phyloP scores from a whole-genome alignment of 768 basidiomycete genomes.

The Bullera alba region DNA sequence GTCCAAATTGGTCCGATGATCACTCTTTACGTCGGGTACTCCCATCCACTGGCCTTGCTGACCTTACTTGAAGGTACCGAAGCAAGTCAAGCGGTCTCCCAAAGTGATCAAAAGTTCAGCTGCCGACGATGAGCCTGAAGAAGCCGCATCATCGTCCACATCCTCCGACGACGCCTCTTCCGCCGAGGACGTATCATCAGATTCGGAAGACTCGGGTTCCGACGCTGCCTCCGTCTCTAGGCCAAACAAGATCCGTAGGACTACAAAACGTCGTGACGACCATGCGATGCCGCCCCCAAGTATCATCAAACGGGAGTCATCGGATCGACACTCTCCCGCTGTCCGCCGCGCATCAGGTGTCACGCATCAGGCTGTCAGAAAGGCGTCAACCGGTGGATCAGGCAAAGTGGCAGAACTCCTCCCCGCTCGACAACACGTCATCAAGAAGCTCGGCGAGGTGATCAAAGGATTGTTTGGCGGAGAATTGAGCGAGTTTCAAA shows the following conservation, averaged over 20 bases:
- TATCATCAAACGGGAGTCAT: too few species aligned
- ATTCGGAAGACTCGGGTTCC: not conserved
- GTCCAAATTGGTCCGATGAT: too few species aligned
- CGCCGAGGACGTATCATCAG: not conserved
- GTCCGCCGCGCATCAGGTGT: too few species aligned
- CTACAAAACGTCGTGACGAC: too few species aligned
- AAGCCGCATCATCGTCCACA: not conserved
- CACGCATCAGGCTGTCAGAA: not conserved
- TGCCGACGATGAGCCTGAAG: slow-evolving; percentile 1
- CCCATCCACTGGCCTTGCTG: too few species aligned
- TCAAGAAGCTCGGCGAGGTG: slow-evolving; percentile 18
- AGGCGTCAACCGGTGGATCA: not conserved
- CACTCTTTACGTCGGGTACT: too few species aligned
- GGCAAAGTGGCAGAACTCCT: slow-evolving; percentile 9
- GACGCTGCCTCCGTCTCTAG: not conserved
- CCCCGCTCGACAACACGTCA: slow-evolving; percentile 21
- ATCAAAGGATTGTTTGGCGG: slow-evolving; percentile 13
- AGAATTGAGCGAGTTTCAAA: slow-evolving; percentile 8
- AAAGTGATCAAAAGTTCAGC: too few species aligned
- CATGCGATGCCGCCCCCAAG: too few species aligned
- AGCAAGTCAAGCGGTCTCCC: too few species aligned
- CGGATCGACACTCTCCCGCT: too few species aligned
- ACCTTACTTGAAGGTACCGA: too few species aligned
- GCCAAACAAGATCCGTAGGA: not conserved
- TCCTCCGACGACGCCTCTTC: slow-evolving; percentile 3